Percentiles rank a stretch among this genome's conserved stretches.
These are phyloP conservation scores for Exophiala calicioides DNA, from an alignment of 2,329 filamentous ascomycete genomes.

Conservation along the genomic window DNA sequence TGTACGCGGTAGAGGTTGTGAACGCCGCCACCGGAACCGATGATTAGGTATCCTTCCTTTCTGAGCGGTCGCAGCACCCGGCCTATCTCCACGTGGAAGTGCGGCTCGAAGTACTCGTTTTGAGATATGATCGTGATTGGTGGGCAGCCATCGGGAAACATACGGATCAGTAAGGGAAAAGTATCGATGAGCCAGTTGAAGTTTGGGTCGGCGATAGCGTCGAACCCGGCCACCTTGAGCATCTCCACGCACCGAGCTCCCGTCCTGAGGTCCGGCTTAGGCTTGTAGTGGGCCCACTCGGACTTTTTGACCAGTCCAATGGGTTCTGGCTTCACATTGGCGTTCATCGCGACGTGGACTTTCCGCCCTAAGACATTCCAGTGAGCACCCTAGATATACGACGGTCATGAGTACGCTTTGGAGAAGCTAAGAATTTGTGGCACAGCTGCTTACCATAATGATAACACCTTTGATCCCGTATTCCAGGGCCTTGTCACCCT, in stretches of 20 bases:
- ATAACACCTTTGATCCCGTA: slow-evolving; percentile 63
- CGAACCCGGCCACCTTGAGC: slow-evolving; percentile 56
- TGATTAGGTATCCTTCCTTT: slow-evolving; percentile 57
- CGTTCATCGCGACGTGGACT: slow-evolving; percentile 64
- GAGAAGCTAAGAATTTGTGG: not conserved
- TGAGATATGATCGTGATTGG: slow-evolving; percentile 63
- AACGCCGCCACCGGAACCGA: slow-evolving; percentile 64
- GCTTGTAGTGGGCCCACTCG: slow-evolving; percentile 64
- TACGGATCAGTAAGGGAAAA: slow-evolving; percentile 67
- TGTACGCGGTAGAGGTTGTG: slow-evolving; percentile 70
- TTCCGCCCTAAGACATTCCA: slow-evolving; percentile 61
- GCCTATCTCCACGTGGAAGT: slow-evolving; percentile 60
- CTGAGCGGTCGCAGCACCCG: slow-evolving; percentile 58
- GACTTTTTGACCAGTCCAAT: slow-evolving; percentile 67
- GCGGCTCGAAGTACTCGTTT: slow-evolving; percentile 58
- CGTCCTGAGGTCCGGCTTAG: slow-evolving; percentile 60
- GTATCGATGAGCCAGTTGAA: slow-evolving; percentile 76
- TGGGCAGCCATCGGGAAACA: slow-evolving; percentile 54
- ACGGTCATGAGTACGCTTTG: not conserved
- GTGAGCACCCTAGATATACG: slow-evolving; percentile 57
- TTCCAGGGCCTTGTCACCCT: slow-evolving; percentile 63
- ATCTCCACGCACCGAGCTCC: slow-evolving; percentile 53
- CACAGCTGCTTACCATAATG: slow-evolving; percentile 57
- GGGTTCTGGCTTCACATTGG: slow-evolving; percentile 61
- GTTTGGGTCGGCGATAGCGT: slow-evolving; percentile 52